Conservation (phyloP, 75 land plant species). For the Pseudotsuga menziesii region DNA sequence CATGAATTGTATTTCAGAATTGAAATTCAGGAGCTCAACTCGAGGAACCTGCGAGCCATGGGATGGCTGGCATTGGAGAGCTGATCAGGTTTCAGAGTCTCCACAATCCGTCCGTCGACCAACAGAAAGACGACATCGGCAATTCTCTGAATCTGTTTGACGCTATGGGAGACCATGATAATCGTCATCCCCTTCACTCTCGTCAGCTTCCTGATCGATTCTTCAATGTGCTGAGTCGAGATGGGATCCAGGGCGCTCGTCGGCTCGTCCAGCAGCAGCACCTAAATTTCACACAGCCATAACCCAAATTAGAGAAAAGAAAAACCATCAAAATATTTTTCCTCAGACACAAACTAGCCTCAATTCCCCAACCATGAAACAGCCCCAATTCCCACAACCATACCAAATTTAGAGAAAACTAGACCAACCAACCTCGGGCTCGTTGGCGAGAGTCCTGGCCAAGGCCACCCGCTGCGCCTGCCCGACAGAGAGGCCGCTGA, state of each 20-base stretch:
- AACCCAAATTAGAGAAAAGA: neutral
- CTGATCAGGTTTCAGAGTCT: constrained; percentile 54
- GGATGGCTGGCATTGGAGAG: constrained; percentile 77
- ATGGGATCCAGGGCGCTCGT: constrained; percentile 95
- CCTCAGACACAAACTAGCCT: neutral
- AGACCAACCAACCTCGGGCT: constrained; percentile 73
- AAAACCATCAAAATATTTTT: neutral
- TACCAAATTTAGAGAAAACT: neutral
- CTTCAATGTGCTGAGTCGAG: constrained; percentile 87
- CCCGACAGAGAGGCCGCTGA: constrained; percentile 72
- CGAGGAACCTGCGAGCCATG: constrained; percentile 67
- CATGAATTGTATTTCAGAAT: too few species aligned
- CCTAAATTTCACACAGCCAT: constrained; percentile 24
- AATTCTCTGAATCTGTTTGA: constrained; percentile 84
- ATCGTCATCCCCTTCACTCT: constrained; percentile 51
- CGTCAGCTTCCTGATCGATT: constrained; percentile 57
- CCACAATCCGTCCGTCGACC: constrained; percentile 77
- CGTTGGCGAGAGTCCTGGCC: constrained; percentile 89
- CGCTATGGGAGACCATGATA: constrained; percentile 87
- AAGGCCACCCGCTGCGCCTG: constrained; percentile 96
- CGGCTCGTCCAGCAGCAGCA: constrained; percentile 84
- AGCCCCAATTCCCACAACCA: neutral
- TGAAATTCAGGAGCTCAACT: constrained; percentile 38
- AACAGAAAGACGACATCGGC: constrained; percentile 75
- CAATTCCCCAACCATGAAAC: neutral